A percentile compares a stretch with the other conserved stretches of the same genome.
These are phyloP conservation scores for Taphrina communis DNA, from an alignment of 1,139 yeast genomes.

Conservation along the genomic window DNA sequence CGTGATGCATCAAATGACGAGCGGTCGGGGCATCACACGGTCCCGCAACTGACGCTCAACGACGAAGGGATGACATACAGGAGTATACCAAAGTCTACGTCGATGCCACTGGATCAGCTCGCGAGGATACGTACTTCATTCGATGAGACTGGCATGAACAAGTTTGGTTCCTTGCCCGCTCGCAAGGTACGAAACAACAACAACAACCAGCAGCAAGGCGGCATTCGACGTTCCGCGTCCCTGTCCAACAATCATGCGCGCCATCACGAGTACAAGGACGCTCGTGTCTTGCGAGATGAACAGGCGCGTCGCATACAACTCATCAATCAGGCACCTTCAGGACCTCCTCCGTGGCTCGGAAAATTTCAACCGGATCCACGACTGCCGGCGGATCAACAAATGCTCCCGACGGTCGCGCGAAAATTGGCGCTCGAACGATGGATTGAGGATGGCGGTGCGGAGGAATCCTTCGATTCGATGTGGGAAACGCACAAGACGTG, in stretches of 20 bases:
- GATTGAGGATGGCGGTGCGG: slow-evolving; percentile 16
- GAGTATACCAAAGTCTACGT: slow-evolving; percentile 9
- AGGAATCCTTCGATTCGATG: slow-evolving; percentile 21
- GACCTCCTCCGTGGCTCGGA: slow-evolving; percentile 41
- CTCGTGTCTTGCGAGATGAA: slow-evolving; percentile 15
- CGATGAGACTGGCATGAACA: slow-evolving; percentile 4
- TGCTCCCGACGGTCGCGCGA: slow-evolving; percentile 38
- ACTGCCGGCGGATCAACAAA: slow-evolving; percentile 36
- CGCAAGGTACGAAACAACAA: slow-evolving; percentile 1
- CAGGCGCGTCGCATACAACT: slow-evolving; percentile 33
- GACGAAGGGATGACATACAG: not conserved
- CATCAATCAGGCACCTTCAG: slow-evolving; percentile 39
- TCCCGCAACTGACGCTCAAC: not conserved
- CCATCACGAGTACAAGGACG: not conserved
- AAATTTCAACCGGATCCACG: slow-evolving; percentile 32
- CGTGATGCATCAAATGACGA: not conserved
- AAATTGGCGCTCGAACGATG: slow-evolving; percentile 29
- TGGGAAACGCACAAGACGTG: slow-evolving; percentile 19
- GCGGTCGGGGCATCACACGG: not conserved
- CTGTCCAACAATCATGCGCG: not conserved
- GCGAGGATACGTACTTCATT: not conserved
- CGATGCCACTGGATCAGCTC: slow-evolving; percentile 8
- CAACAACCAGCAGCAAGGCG: not conserved
- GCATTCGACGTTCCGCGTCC: slow-evolving; percentile 8
- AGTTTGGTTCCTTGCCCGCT: slow-evolving; percentile 9